Evolutionary conservation across 352 stramenopile species (phyloP), one percentile per base, ranked within the genome.

Genomic region (Globisporangium iwayamae): DNA sequence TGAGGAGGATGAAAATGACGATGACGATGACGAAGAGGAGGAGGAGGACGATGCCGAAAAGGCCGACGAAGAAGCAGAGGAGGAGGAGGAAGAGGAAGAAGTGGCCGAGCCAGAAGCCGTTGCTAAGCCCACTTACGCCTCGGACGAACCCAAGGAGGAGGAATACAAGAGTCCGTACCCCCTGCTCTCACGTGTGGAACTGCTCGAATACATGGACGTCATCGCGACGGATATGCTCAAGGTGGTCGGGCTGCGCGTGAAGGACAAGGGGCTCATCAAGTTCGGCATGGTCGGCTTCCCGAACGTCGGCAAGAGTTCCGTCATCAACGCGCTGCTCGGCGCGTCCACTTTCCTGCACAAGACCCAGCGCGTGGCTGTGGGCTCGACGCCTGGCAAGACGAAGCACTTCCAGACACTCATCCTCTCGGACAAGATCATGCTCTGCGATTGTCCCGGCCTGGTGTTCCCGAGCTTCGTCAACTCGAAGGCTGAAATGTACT

Each of bases 331-430:
- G 36, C 79, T 99, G 28, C 80, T 99, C 22, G 97, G 97, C 53
- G 96, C 92, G 53, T 98, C 94, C 13, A 98, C 96, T 53, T 95
- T 96, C 69, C 91, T 87, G 38, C 97, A 99, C 81, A 92, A 94
- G 70, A 93, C 91, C 4, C 92, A 97, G 56, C 94, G 98, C 60
- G 98, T 99, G 20, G 98, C 87, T 30, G 98, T 99, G 14, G 97
- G 96, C 53, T 86, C 95, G 28, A 99, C 98, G 41, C 98, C 98
- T 8, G 98, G 98, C 65, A 99, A 99, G 75, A 99, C 98, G 6
- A 99, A 99, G 75, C 98, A 99, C 81, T 99, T 99, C 67, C 98
- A 99, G 90, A 99, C 98, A 47, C 79, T 99, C 46, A 79, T 99
- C 10, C 71, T 99, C 18, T 98, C 94, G 22, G 88, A 98, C 74